A percentile compares a stretch with the other conserved stretches of the same genome.
Conservation (phyloP, 441 rosid species). For the Syzygium syzygioides region DNA sequence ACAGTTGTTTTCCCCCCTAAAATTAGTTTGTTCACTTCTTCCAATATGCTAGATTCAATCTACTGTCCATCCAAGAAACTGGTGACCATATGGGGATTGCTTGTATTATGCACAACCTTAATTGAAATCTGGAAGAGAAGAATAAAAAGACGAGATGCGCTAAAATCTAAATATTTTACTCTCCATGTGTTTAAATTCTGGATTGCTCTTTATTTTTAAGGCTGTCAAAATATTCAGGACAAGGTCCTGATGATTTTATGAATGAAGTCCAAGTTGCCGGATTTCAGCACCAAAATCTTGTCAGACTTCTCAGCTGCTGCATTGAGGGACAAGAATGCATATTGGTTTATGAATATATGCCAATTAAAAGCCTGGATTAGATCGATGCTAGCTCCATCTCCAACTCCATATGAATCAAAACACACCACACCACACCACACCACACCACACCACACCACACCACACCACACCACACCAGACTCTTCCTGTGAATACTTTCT, state of each 20-base stretch:
- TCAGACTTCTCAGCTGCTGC: neutral
- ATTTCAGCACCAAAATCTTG: neutral
- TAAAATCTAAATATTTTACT: neutral
- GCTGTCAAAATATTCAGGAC: neutral
- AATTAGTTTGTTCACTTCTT: neutral
- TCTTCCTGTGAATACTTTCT: too few relatives aligned
- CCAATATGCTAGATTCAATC: neutral
- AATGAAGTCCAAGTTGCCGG: neutral
- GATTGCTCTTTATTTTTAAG: neutral
- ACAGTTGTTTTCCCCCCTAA: neutral
- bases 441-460: too few relatives aligned
- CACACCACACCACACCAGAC: too few relatives aligned
- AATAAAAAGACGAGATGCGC: neutral
- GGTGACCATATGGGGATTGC: neutral
- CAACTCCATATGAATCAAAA: too few relatives aligned
- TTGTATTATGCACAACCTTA: neutral
- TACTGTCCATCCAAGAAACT: neutral
- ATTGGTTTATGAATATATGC: neutral
- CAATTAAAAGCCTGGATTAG: neutral
- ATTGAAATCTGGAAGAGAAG: neutral
- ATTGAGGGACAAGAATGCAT: neutral
- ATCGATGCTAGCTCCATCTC: too few relatives aligned
- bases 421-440: too few relatives aligned
- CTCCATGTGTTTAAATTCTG: neutral
- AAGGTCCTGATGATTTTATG: neutral